Base-by-base conservation (phyloP, 495 filamentous ascomycete genomes). In the Monascus purpureus region DNA sequence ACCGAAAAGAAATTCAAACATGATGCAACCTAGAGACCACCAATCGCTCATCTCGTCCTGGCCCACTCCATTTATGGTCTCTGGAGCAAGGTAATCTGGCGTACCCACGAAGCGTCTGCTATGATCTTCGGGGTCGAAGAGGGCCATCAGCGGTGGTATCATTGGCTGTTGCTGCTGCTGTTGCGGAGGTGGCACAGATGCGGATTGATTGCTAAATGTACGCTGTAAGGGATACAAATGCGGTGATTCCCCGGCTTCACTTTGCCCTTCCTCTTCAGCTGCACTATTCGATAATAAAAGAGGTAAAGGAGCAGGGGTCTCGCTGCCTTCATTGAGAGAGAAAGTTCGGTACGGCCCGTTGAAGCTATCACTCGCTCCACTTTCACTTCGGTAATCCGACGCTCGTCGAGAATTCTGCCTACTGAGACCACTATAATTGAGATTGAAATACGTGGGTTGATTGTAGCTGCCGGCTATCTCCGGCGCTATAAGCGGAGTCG, bases 21-120 rank as follows among this genome's bases (percentile, higher is more conserved):
- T 63, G 37, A 97, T 96, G 45, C 90, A 96, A 2, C 90, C 90
- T 28, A 97, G 61, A 5, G 90, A 96, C 90, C 90, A 97, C 90
- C 90, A 97, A 70, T 97, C 90, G 52, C 90, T 95, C 41, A 86
- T 87, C 50, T 96, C 86, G 50, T 97, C 90, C 56, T 96, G 90
- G 0, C 87, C 84, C 38, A 82, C 70, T 30, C 90, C 90, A 46
- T 82, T 86, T 50, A 97, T 93, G 0, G 90, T 97, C 52, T 97
- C 90, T 2, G 90, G 90, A 2, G 90, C 88, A 12, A 97, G 71
- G 54, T 97, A 97, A 57, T 97, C 90, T 1, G 90, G 90, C 1
- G 90, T 97, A 24, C 90, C 90, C 12, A 97, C 90, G 49, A 97
- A 97, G 23, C 82, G 76, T 30, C 92, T 77, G 47, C 83, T 88